Conservation (phyloP, 2,329 filamentous ascomycete species). For the Ceratocystis albifundus region DNA sequence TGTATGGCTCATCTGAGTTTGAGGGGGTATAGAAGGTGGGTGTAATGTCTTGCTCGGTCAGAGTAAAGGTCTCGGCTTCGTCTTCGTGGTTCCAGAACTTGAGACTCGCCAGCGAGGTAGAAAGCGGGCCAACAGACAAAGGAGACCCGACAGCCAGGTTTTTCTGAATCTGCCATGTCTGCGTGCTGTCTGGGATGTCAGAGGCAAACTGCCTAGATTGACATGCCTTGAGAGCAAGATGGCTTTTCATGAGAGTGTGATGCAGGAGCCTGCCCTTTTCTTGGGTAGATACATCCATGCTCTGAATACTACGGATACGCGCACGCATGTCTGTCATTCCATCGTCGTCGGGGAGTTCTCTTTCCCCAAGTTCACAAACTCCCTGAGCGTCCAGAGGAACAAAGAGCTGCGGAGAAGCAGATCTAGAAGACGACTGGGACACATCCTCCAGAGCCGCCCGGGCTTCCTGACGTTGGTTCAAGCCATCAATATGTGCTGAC, state of each 20-base stretch:
- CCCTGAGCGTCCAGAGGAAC: neutral
- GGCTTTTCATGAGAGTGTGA: conserved; percentile 56
- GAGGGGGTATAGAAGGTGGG: conserved; percentile 52
- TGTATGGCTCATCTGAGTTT: conserved; percentile 32
- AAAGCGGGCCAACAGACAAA: conserved; percentile 24
- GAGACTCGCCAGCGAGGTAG: conserved; percentile 39
- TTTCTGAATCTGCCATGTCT: conserved; percentile 26
- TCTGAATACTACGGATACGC: conserved; percentile 58
- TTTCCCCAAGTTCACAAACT: neutral
- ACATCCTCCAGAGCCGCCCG: neutral
- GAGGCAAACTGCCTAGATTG: neutral
- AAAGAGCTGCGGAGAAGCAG: neutral
- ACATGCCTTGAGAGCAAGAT: conserved; percentile 30
- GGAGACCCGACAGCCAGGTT: conserved; percentile 22
- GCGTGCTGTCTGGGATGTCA: neutral
- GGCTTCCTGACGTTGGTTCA: neutral
- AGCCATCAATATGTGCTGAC: neutral
- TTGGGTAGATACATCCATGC: conserved; percentile 42
- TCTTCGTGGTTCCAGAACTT: conserved; percentile 46
- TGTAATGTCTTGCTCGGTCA: conserved; percentile 50
- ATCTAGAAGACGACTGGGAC: conserved; percentile 6
- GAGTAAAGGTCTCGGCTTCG: conserved; percentile 35
- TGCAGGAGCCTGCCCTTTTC: conserved; percentile 67
- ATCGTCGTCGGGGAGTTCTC: conserved; percentile 56
- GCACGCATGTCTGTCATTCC: conserved; percentile 58